Evolutionary conservation across 2,329 filamentous ascomycete species (phyloP).

Genomic region (Phialophora verrucosa): DNA sequence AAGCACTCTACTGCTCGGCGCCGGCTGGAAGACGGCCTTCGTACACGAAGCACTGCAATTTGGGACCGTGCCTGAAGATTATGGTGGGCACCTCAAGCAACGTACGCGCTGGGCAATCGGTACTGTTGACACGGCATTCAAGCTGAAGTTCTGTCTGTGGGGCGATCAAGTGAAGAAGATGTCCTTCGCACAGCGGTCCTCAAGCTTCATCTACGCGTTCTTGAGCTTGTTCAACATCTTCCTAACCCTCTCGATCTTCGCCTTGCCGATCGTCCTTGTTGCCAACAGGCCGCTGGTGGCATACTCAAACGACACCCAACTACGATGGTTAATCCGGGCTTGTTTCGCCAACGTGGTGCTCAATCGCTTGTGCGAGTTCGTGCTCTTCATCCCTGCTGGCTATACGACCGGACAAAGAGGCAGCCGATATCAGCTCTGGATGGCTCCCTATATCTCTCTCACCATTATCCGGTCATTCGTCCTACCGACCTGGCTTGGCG

Average conservation of each 20-base stretch:
- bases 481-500: conserved; percentile 65
- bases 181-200: conserved; percentile 63
- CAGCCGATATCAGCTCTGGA: conserved; percentile 64
- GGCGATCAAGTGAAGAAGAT: conserved; percentile 60
- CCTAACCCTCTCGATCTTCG: conserved; percentile 61
- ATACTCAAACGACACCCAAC: conserved; percentile 59
- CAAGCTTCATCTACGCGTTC: conserved; percentile 63
- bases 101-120: conserved; percentile 49
- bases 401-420: conserved; percentile 66
- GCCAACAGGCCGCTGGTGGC: conserved; percentile 64
- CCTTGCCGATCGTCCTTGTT: conserved; percentile 64
- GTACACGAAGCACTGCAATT: conserved; percentile 42
- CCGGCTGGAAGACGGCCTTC: conserved; percentile 43
- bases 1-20: conserved; percentile 41
- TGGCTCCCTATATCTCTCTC: conserved; percentile 66
- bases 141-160: conserved; percentile 65
- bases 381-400: conserved; percentile 64
- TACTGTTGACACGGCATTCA: conserved; percentile 65
- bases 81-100: conserved; percentile 48
- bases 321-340: conserved; percentile 64
- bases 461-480: conserved; percentile 64
- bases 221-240: conserved; percentile 63
- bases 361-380: conserved; percentile 63
- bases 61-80: conserved; percentile 46
- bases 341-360: conserved; percentile 59